These are phyloP conservation scores for Fusarium globosum DNA, from an alignment of 2,329 filamentous ascomycete species.

Conservation along the genomic window DNA sequence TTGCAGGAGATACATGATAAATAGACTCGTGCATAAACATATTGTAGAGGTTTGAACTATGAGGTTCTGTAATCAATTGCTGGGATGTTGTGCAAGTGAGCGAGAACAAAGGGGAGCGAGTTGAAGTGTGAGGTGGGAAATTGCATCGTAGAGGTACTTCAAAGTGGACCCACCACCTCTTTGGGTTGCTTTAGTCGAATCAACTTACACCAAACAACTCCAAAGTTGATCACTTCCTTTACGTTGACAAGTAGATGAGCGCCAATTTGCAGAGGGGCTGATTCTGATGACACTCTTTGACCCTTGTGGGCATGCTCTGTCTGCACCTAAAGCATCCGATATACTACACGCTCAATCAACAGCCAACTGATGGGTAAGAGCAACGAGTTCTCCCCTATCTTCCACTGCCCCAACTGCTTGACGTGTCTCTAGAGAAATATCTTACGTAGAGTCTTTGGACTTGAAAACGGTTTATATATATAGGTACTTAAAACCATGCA, in stretches of 20 bases:
- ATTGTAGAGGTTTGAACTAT: background rate
- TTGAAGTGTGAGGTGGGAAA: background rate
- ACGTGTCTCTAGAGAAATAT: background rate
- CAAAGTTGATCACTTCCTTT: conserved; percentile 8
- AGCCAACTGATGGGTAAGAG: background rate
- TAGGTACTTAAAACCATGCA: background rate
- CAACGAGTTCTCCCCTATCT: background rate
- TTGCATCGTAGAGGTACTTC: background rate
- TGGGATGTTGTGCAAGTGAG: background rate
- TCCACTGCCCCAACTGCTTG: too few relatives aligned
- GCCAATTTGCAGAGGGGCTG: background rate
- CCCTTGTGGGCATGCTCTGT: background rate
- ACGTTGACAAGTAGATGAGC: background rate
- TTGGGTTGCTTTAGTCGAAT: conserved; percentile 13
- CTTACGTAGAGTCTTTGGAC: background rate
- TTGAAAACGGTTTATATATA: background rate
- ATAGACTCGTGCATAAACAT: conserved; percentile 25
- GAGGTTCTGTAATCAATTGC: background rate
- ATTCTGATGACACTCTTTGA: too few relatives aligned
- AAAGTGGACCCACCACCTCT: conserved; percentile 25
- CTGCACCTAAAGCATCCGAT: background rate
- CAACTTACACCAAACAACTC: conserved; percentile 20
- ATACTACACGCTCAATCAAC: background rate
- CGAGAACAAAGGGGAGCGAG: background rate
- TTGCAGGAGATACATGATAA: conserved; percentile 14